Evolutionary conservation across 805 yeast genomes (phyloP).

Genomic region (Spencermartinsiella europaea): DNA sequence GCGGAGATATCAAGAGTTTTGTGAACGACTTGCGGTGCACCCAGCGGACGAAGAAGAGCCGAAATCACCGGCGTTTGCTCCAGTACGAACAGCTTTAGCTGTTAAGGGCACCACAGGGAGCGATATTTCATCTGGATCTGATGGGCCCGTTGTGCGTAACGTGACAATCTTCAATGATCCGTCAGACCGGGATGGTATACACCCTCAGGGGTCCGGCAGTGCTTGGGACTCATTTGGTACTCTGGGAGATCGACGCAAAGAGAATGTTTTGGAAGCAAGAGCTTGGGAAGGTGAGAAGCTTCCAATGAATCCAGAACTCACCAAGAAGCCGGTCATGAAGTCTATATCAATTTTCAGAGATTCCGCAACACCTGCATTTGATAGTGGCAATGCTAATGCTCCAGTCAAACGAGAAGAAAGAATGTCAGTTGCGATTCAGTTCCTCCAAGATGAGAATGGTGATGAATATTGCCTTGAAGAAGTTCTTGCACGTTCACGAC

Average conservation of each 20-base stretch:
- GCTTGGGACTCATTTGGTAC: constrained; percentile 48
- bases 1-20: constrained; percentile 42
- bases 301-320: constrained; percentile 9
- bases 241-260: constrained; percentile 51
- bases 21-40: constrained; percentile 33
- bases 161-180: constrained; percentile 42
- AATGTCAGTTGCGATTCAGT: constrained; percentile 21
- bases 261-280: constrained; percentile 50
- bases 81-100: constrained; percentile 33
- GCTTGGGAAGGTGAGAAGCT: constrained; percentile 60
- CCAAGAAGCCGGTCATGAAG: neutral
- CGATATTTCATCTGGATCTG: constrained; percentile 3
- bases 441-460: constrained; percentile 22
- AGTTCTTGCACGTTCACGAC: constrained; percentile 50
- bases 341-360: constrained; percentile 15
- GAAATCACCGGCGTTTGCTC: constrained; percentile 34
- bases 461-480: constrained; percentile 64
- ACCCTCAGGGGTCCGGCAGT: constrained; percentile 13
- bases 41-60: constrained; percentile 27
- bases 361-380: constrained; percentile 2
- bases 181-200: constrained; percentile 14
- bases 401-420: constrained; percentile 17
- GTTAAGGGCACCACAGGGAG: constrained; percentile 34
- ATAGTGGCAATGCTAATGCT: constrained; percentile 4
- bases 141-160: constrained; percentile 24